Conservation (phyloP, 306 rosid genomes). For the Senna tora region DNA sequence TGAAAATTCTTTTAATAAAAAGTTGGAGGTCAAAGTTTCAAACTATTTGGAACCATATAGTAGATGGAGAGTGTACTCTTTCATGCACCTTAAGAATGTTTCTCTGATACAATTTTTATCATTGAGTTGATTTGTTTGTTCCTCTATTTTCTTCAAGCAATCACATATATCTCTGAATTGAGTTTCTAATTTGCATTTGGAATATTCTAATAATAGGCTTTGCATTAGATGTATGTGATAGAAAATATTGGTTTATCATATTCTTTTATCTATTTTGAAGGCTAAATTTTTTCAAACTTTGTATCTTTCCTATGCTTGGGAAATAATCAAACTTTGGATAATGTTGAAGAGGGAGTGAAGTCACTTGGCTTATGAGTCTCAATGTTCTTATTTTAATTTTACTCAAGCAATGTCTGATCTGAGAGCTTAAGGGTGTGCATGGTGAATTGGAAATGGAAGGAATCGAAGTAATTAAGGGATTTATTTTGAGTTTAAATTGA, state of each 20-base stretch:
- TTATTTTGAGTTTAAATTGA: too few species aligned
- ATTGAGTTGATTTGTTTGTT: slow-evolving; percentile 1
- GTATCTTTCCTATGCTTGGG: not conserved
- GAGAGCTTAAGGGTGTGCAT: not conserved
- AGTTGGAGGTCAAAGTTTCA: not conserved
- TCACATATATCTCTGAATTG: not conserved
- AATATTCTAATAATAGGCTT: not conserved
- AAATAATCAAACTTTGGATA: not conserved
- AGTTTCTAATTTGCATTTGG: slow-evolving; percentile 7
- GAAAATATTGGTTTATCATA: too few species aligned
- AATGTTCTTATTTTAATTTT: slow-evolving; percentile 16
- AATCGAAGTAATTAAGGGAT: not conserved
- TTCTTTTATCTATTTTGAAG: too few species aligned
- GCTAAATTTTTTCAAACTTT: not conserved
- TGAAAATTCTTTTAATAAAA: not conserved
- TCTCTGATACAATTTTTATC: not conserved
- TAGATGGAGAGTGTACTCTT: too few species aligned
- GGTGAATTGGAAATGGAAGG: not conserved
- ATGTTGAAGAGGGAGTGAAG: slow-evolving; percentile 4
- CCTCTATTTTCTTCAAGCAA: not conserved
- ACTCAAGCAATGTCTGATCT: slow-evolving; percentile 11
- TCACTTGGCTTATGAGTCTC: not conserved
- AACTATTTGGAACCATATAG: not conserved
- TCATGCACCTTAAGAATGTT: not conserved
- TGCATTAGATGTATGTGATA: too few species aligned